phyloP scores from a whole-genome alignment of 1,139 yeast species.

The Suhomyces ambrosiae region DNA sequence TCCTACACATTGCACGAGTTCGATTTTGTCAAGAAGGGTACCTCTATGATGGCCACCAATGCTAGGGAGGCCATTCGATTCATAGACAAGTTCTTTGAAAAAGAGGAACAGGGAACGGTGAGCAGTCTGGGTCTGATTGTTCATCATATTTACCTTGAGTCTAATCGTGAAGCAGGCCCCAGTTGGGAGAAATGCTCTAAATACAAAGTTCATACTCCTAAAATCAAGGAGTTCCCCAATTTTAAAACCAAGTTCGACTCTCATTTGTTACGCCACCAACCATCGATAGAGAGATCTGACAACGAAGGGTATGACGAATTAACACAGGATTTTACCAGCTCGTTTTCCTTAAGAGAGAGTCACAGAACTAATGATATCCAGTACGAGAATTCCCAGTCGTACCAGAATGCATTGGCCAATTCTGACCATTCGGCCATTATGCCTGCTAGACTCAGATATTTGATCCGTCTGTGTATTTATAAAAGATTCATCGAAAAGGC shows the following conservation, averaged over 20 bases:
- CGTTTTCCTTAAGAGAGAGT: conserved; percentile 12
- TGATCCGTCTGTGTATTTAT: conserved; percentile 54
- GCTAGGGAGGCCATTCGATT: conserved; percentile 59
- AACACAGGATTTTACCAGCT: conserved; percentile 12
- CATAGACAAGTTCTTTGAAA: conserved; percentile 46
- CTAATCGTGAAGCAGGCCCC: conserved; percentile 48
- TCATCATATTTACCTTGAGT: conserved; percentile 26
- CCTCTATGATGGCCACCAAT: conserved; percentile 55
- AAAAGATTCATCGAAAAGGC: conserved; percentile 44
- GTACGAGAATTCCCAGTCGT: conserved; percentile 36
- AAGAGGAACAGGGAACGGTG: conserved; percentile 16
- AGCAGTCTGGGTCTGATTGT: conserved; percentile 16
- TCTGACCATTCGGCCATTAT: conserved; percentile 44
- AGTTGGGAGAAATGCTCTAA: conserved; percentile 51
- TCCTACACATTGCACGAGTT: conserved; percentile 59
- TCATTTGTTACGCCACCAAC: conserved; percentile 23
- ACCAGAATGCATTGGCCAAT: conserved; percentile 30
- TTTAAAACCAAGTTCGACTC: conserved; percentile 41
- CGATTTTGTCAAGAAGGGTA: conserved; percentile 55
- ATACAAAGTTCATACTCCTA: conserved; percentile 49
- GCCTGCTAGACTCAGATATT: conserved; percentile 50
- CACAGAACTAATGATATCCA: conserved; percentile 31
- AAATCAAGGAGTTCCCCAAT: conserved; percentile 49
- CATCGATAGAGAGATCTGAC: conserved; percentile 3
- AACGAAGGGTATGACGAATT: conserved; percentile 11